Percentiles rank a stretch among this genome's conserved stretches.
These are phyloP conservation scores for Inonotus hispidus DNA, from an alignment of 1,284 basidiomycete genomes.

Conservation along the genomic window DNA sequence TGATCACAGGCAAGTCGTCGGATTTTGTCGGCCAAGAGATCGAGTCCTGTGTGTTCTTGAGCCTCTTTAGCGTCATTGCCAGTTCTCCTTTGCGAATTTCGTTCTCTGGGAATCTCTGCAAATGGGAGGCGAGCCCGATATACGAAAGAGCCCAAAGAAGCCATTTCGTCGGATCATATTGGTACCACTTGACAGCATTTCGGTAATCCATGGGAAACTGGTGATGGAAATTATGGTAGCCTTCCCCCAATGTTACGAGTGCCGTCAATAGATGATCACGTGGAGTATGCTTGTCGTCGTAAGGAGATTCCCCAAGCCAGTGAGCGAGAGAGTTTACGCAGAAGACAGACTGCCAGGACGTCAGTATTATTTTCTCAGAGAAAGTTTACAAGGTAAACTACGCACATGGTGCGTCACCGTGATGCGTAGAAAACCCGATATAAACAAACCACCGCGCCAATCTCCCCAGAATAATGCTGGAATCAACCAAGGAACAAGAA, in stretches of 20 bases:
- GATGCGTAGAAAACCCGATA: slow-evolving; percentile 66
- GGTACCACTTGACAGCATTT: slow-evolving; percentile 69
- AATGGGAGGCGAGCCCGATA: slow-evolving; percentile 71
- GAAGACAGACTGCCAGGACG: slow-evolving; percentile 67
- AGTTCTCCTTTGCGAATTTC: slow-evolving; percentile 80
- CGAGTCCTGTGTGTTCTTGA: slow-evolving; percentile 59
- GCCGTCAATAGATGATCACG: slow-evolving; percentile 84
- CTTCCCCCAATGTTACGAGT: slow-evolving; percentile 84
- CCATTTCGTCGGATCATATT: slow-evolving; percentile 74
- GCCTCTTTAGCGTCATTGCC: slow-evolving; percentile 77
- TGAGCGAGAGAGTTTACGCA: slow-evolving; percentile 91
- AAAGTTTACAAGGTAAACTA: slow-evolving; percentile 21
- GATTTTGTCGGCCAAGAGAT: slow-evolving; percentile 64
- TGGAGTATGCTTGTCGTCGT: slow-evolving; percentile 81
- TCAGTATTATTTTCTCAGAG: slow-evolving; percentile 10
- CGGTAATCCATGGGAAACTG: slow-evolving; percentile 86
- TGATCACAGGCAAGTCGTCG: slow-evolving; percentile 70
- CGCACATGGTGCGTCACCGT: slow-evolving; percentile 77
- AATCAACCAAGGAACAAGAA: slow-evolving; percentile 67
- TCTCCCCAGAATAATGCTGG: slow-evolving; percentile 79
- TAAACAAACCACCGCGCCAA: slow-evolving; percentile 80
- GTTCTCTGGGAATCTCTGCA: slow-evolving; percentile 81
- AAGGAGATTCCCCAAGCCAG: slow-evolving; percentile 78
- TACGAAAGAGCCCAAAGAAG: slow-evolving; percentile 68
- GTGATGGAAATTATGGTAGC: slow-evolving; percentile 91